These are phyloP conservation scores for Fusarium sp. DNA, from an alignment of 2,329 filamentous ascomycete species.

Conservation along the genomic window DNA sequence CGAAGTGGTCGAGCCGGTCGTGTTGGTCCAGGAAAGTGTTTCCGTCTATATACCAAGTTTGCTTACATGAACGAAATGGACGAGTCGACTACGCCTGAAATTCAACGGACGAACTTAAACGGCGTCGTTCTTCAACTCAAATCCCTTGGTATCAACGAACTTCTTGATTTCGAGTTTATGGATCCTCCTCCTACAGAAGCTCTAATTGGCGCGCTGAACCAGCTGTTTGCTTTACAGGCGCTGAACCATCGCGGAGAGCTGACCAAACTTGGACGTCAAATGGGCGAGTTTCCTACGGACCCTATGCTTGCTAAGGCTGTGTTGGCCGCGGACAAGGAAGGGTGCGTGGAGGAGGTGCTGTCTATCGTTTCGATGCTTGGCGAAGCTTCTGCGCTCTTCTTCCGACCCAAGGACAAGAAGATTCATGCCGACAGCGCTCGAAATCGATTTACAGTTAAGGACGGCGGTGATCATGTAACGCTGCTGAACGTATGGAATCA, in stretches of 20 bases:
- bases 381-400: constrained; percentile 91
- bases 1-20: constrained; percentile 92
- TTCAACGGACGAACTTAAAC: constrained; percentile 90
- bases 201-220: constrained; percentile 89
- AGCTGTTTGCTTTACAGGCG: constrained; percentile 91
- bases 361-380: constrained; percentile 95
- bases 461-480: constrained; percentile 91
- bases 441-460: constrained; percentile 88
- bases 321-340: constrained; percentile 88
- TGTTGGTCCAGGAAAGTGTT: constrained; percentile 93
- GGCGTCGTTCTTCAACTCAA: constrained; percentile 89
- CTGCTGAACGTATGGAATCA: constrained; percentile 95
- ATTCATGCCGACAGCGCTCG: constrained; percentile 94
- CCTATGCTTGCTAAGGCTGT: constrained; percentile 93
- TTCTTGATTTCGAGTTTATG: constrained; percentile 97
- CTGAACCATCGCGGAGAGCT: constrained; percentile 90
- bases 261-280: constrained; percentile 91
- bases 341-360: constrained; percentile 94
- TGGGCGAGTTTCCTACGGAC: constrained; percentile 95
- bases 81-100: constrained; percentile 92
- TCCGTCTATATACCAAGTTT: constrained; percentile 93
- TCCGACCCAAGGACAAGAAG: constrained; percentile 97
- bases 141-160: constrained; percentile 90
- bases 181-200: constrained; percentile 92
- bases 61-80: constrained; percentile 96